Percentiles rank a stretch among this genome's conserved stretches.
These are phyloP conservation scores for Nicotiana attenuata DNA, from an alignment of 257 asterid genomes.

Conservation along the genomic window DNA sequence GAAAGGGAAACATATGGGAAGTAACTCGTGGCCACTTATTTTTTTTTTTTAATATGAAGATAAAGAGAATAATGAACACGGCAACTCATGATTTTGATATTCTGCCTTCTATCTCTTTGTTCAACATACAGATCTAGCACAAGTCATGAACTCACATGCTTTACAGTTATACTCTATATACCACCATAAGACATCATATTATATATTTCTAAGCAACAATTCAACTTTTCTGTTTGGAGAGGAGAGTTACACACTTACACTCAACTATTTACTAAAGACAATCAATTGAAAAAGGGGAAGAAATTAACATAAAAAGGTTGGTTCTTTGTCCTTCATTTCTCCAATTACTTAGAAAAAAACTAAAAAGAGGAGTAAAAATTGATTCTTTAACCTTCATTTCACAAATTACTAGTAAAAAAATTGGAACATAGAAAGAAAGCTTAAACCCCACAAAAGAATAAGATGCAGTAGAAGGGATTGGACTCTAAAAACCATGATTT, in stretches of 20 bases:
- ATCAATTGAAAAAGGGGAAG: background rate
- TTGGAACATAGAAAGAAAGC: background rate
- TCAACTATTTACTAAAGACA: background rate
- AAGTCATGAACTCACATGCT: conserved; percentile 29
- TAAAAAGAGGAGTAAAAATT: background rate
- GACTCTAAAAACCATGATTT: background rate
- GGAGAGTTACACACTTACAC: background rate
- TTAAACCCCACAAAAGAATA: conserved; percentile 7
- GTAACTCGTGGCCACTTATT: conserved; percentile 24
- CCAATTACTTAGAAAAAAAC: background rate
- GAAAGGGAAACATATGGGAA: conserved; percentile 24
- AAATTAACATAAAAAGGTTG: background rate
- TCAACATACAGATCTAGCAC: conserved; percentile 30
- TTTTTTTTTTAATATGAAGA: conserved; percentile 19
- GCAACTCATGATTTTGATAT: conserved; percentile 44
- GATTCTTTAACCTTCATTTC: background rate
- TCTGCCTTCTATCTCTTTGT: conserved; percentile 19
- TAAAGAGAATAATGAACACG: conserved; percentile 38
- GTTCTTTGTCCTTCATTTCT: background rate
- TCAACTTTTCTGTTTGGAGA: background rate
- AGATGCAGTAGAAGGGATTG: background rate
- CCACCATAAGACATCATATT: background rate
- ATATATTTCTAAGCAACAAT: background rate
- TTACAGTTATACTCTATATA: conserved; percentile 28
- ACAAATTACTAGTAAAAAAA: background rate